These are phyloP conservation scores for Cornus controversa DNA, from an alignment of 148 eudicot species.

Conservation along the genomic window DNA sequence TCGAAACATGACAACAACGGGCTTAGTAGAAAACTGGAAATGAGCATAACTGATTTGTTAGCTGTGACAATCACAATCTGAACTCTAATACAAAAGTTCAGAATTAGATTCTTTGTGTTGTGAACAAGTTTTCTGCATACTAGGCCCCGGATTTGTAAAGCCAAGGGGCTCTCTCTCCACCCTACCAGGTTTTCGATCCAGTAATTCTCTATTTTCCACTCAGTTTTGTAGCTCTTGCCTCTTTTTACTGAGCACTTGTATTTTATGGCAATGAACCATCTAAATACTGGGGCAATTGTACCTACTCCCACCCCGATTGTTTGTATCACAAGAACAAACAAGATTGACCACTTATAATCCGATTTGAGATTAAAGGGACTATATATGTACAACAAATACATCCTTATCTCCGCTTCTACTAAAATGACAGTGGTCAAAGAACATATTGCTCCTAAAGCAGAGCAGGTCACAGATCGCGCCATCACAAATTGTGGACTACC, in stretches of 20 bases:
- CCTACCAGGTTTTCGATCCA: slow-evolving; percentile 25
- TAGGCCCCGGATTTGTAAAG: neutral
- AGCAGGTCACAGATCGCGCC: slow-evolving; percentile 23
- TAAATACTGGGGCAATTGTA: slow-evolving; percentile 17
- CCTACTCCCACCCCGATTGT: slow-evolving; percentile 22
- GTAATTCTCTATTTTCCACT: slow-evolving; percentile 20
- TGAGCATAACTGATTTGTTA: slow-evolving; percentile 12
- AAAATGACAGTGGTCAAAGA: slow-evolving; percentile 2
- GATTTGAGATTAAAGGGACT: neutral
- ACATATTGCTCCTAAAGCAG: slow-evolving; percentile 16
- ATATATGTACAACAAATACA: neutral
- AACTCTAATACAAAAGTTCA: slow-evolving; percentile 11
- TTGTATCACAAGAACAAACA: slow-evolving; percentile 10
- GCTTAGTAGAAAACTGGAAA: neutral
- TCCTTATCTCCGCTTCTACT: neutral
- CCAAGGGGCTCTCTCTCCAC: slow-evolving; percentile 19
- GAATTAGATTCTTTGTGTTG: neutral
- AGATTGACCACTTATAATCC: slow-evolving; percentile 24
- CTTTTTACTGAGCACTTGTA: neutral
- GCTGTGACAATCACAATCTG: slow-evolving; percentile 17
- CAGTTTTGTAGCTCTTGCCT: neutral
- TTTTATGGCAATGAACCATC: slow-evolving; percentile 22
- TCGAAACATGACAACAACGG: neutral
- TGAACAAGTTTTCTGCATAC: slow-evolving; percentile 11
- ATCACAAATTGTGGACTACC: slow-evolving; percentile 33